Evolutionary conservation across 2,329 filamentous ascomycete species (phyloP), one percentile per base, ranked within the genome.

Genomic region (Xylariaceae sp.): DNA sequence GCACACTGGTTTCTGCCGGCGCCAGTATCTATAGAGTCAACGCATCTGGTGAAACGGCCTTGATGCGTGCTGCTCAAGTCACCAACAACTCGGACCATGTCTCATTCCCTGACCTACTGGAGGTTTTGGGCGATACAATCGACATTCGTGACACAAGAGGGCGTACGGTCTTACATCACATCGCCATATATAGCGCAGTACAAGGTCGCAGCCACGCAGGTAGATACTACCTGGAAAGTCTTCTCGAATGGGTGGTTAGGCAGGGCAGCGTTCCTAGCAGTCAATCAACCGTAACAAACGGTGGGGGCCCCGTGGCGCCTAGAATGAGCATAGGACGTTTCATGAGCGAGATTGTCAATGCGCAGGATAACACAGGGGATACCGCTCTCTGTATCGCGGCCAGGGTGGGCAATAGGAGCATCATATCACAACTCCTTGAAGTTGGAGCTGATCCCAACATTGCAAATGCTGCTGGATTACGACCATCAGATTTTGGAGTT

Each of bases 301-400:
- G 67, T 33, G 69, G 42, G 31, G 39, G 66, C 42, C 65, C 69
- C 1, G 66, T 69, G 5, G 73, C 61, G 40, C 88, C 82, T 49
- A 89, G 81, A 57, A 95, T 97, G 71, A 90, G 88, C 19, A 80
- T 99, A 48, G 92, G 90, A 31, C 86, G 90, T 36, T 99, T 99
- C 72, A 95, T 99, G 82, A 90, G 88, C 45, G 92, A 97, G 66
- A 95, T 99, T 69, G 93, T 99, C 54, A 97, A 99, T 63, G 88
- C 92, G 0, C 89, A 93, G 63, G 94, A 99, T 70, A 91, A 92
- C 63, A 88, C 89, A 33, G 94, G 94, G 1, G 96, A 99, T 66
- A 99, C 94, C 0, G 94, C 94, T 0, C 77, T 99, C 17, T 97
- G 97, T 61, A 87, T 97, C 56, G 94, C 93, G 2, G 92, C 94